These are phyloP conservation scores for Narthecium ossifragum DNA, from an alignment of 106 monocot genomes.

Conservation along the genomic window DNA sequence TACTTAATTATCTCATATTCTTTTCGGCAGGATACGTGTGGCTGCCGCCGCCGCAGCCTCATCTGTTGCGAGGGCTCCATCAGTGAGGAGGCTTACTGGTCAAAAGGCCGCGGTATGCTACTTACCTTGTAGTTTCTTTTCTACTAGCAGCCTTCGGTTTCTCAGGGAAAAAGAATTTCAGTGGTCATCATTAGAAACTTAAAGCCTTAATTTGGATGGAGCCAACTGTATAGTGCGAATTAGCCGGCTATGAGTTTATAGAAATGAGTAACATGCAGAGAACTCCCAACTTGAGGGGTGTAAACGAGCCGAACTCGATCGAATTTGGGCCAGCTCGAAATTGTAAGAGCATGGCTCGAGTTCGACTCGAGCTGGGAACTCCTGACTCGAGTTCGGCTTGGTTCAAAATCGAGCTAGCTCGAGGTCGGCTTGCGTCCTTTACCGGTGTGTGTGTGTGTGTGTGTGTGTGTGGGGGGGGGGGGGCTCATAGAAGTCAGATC, in stretches of 20 bases:
- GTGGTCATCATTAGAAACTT: neutral
- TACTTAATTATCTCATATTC: neutral
- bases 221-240: neutral
- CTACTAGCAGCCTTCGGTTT: neutral
- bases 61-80: conserved; percentile 90
- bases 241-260: neutral
- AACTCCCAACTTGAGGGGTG: too few species aligned
- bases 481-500: too few species aligned
- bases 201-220: neutral
- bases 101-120: conserved; percentile 65
- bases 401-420: too few species aligned
- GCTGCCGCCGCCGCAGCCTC: conserved; percentile 94
- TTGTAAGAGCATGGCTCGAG: too few species aligned
- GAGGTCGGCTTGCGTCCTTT: too few species aligned
- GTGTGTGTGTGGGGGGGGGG: too few species aligned
- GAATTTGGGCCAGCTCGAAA: too few species aligned
- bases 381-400: too few species aligned
- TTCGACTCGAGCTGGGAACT: too few species aligned
- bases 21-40: conserved; percentile 84
- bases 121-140: neutral
- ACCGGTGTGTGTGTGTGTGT: too few species aligned
- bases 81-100: conserved; percentile 61
- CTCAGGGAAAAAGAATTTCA: neutral
- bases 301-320: too few species aligned
- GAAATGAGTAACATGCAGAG: neutral